Percentiles rank a stretch among this genome's conserved stretches.
Conservation (phyloP, 31 red algal species). For the Bonnemaisonia californica region DNA sequence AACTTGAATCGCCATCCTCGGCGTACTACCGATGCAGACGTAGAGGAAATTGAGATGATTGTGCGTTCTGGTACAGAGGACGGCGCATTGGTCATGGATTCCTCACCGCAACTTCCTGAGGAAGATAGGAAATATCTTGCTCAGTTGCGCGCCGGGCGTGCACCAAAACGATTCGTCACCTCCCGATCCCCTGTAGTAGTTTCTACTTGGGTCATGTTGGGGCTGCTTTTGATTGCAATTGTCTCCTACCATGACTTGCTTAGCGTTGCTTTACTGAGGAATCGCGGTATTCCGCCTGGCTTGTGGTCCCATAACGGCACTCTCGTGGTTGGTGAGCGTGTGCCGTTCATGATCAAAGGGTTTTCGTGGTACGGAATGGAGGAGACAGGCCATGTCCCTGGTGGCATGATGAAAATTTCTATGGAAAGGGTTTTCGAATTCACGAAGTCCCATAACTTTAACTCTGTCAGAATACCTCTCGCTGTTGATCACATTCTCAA, state of each 20-base stretch:
- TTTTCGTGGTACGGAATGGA: constrained; percentile 73
- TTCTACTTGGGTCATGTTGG: too few species aligned
- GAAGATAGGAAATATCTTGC: too few species aligned
- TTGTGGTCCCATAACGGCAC: constrained; percentile 39
- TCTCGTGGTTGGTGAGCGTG: constrained; percentile 44
- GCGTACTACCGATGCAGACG: background rate
- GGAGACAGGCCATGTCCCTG: constrained; percentile 23
- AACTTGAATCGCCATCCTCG: background rate
- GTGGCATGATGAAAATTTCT: constrained; percentile 27
- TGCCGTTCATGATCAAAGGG: constrained; percentile 57
- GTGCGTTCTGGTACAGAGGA: too few species aligned
- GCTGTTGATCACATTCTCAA: constrained; percentile 52
- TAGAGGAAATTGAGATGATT: too few species aligned
- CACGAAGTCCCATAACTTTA: constrained; percentile 34
- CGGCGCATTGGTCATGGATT: too few species aligned
- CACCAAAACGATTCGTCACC: too few species aligned
- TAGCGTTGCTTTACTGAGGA: background rate
- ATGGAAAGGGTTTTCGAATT: constrained; percentile 25
- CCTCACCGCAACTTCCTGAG: too few species aligned
- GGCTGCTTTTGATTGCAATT: too few species aligned
- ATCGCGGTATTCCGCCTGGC: constrained; percentile 42
- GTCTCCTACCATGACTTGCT: background rate
- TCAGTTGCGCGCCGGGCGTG: too few species aligned
- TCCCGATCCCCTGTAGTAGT: too few species aligned
- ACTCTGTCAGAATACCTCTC: constrained; percentile 60